phyloP scores from a whole-genome alignment of 2,329 filamentous ascomycete species.

The Cercospora nicotianae region DNA sequence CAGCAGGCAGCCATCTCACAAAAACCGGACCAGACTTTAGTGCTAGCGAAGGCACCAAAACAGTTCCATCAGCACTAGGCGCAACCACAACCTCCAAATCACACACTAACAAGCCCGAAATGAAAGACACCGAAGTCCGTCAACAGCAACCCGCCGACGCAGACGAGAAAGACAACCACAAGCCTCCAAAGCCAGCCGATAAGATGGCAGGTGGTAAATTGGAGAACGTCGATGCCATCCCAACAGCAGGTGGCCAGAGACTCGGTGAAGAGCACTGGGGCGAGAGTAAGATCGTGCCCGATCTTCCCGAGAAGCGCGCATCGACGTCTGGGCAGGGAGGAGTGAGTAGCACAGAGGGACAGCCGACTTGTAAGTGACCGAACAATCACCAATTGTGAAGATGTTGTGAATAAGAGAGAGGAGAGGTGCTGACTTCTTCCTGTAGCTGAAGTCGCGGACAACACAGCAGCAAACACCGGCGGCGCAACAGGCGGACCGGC shows the following conservation, averaged over 20 bases:
- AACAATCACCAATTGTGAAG: too few relatives aligned
- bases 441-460: constrained; percentile 19
- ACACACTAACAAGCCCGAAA: constrained; percentile 7
- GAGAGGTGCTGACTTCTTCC: neutral
- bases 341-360: constrained; percentile 30
- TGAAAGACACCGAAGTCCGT: neutral
- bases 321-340: constrained; percentile 13
- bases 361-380: constrained; percentile 32
- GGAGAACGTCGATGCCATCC: constrained; percentile 36
- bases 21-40: constrained; percentile 7
- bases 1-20: constrained; percentile 8
- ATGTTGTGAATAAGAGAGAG: neutral
- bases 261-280: constrained; percentile 39
- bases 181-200: constrained; percentile 17
- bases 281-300: constrained; percentile 39
- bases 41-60: constrained; percentile 7
- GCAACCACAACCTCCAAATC: neutral
- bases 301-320: constrained; percentile 26
- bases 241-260: constrained; percentile 36
- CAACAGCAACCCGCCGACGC: neutral
- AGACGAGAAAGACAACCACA: constrained; percentile 15
- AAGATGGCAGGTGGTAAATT: constrained; percentile 14
- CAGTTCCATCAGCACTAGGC: constrained; percentile 5
- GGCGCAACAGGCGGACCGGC: constrained; percentile 20
- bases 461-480: constrained; percentile 36